Base-by-base conservation (phyloP, 257 asterid species). In the Solanum ahanhuiri region DNA sequence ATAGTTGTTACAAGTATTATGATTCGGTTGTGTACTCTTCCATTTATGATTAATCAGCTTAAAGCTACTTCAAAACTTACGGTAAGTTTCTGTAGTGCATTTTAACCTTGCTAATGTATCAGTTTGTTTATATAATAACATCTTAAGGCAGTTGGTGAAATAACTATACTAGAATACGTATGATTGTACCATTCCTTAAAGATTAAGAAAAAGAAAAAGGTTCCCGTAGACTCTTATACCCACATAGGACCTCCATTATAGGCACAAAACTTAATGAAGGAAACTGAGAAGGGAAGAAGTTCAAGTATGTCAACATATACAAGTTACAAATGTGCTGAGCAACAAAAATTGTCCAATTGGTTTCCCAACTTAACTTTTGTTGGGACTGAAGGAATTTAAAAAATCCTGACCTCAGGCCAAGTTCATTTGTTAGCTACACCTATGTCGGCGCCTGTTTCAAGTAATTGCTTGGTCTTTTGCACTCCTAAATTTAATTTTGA, bases 41-140 rank as follows among this genome's bases (percentile, higher is more conserved):
- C 99, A 18, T 84, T 96, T 85, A 83, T 93, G 89, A 87, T 96
- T 73, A 89, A 94, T 91, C 97, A 93, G 89, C 88, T 96, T 88
- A 96, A 94, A 92, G 86, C 98, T 75, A 92, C 97, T 77, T 75
- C 98, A 70, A 93, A 91, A 88, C 91, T 96, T 31, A 85, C 95
- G 25, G 99, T 96, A 91, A 94, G 98, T 86, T 33, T 30, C 82
- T 70, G 57, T 35, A 64, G 4, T 22, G 51, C 73, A 10, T 64
- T 30, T 84, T 75, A 82, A 77, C 39, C 39, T 45, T 72, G 64
- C 14, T 35, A 34, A 70, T 85, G 85, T 63, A 28, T 39, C n/a
- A 37, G 63, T 84, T 76, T 9, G 76, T 72, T 64, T 60, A 69
- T 85, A 35, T 79, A 22, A 23, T 58, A 37, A 71, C 86, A 82